These are phyloP conservation scores for Eucalyptus albens DNA, from an alignment of 345 rosid species.

Conservation along the genomic window DNA sequence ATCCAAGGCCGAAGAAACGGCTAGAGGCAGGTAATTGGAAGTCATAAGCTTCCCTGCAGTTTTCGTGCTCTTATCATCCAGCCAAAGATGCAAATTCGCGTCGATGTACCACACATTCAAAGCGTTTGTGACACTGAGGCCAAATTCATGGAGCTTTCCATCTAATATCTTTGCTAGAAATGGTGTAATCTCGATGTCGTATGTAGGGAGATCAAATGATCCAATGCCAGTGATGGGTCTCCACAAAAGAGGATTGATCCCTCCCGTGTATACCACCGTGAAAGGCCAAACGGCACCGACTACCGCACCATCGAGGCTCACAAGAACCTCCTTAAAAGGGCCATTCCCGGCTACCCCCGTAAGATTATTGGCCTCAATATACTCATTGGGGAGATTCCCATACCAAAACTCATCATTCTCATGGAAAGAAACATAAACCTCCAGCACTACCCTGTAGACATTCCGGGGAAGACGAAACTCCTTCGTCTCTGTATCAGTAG, in stretches of 20 bases:
- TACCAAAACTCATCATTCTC: conserved; percentile 93
- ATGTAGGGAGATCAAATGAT: conserved; percentile 76
- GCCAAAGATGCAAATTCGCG: conserved; percentile 91
- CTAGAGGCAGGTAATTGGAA: conserved; percentile 18
- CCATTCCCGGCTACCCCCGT: conserved; percentile 52
- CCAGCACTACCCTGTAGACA: conserved; percentile 78
- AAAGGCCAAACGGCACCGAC: conserved; percentile 84
- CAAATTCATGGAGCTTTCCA: conserved; percentile 43
- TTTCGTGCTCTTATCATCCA: conserved; percentile 23
- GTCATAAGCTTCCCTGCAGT: conserved; percentile 49
- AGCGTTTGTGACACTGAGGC: conserved; percentile 60
- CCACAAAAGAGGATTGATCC: conserved; percentile 74
- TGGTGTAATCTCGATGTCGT: conserved; percentile 70
- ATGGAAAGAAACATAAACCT: conserved; percentile 88
- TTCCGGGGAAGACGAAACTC: conserved; percentile 51
- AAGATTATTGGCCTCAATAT: conserved; percentile 47
- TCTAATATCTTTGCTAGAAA: conserved; percentile 61
- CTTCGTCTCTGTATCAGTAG: conserved; percentile 21
- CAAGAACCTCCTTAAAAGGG: conserved; percentile 83
- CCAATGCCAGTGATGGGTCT: conserved; percentile 71
- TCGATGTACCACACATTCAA: conserved; percentile 77
- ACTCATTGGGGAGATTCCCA: conserved; percentile 57
- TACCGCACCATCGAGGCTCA: conserved; percentile 34
- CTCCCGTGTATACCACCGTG: conserved; percentile 77
- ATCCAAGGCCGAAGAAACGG: conserved; percentile 10